Evolutionary conservation across 768 basidiomycete species (phyloP).

Genomic region (Kondoa malvinella): DNA sequence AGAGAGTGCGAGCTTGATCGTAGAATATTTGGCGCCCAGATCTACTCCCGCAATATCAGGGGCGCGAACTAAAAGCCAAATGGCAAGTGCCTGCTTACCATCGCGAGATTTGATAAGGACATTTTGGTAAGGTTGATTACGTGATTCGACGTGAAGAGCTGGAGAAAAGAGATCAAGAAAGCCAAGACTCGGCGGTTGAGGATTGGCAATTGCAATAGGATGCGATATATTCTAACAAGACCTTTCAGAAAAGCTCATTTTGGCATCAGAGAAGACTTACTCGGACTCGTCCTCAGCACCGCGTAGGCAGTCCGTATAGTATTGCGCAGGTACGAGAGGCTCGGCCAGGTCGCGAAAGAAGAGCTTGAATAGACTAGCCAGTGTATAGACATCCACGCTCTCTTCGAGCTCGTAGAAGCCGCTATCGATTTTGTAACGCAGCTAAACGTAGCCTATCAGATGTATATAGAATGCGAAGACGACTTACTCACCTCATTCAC

Average conservation of each 20-base stretch:
- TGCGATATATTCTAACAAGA: constrained; percentile 50
- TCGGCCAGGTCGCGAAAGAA: constrained; percentile 85
- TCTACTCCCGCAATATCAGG: not conserved
- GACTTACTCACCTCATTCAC: constrained; percentile 70
- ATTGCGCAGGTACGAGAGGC: constrained; percentile 74
- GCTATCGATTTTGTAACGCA: not conserved
- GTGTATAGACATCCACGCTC: constrained; percentile 76
- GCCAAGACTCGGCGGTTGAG: constrained; percentile 71
- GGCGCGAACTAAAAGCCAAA: not conserved
- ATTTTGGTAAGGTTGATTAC: constrained; percentile 30
- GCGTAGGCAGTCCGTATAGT: constrained; percentile 75
- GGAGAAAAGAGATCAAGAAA: constrained; percentile 77
- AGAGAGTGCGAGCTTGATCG: not conserved
- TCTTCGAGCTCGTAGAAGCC: constrained; percentile 38
- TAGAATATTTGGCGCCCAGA: constrained; percentile 4
- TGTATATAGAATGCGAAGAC: constrained; percentile 34
- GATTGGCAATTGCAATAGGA: constrained; percentile 61
- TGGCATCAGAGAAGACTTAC: not conserved
- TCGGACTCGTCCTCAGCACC: constrained; percentile 30
- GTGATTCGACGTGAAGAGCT: constrained; percentile 65
- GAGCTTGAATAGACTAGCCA: constrained; percentile 52
- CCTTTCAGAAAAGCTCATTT: constrained; percentile 33
- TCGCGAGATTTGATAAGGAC: not conserved
- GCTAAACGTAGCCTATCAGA: not conserved
- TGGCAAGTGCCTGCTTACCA: not conserved